These are phyloP conservation scores for Leccinum barrowsii DNA, from an alignment of 768 basidiomycete species.

Conservation along the genomic window DNA sequence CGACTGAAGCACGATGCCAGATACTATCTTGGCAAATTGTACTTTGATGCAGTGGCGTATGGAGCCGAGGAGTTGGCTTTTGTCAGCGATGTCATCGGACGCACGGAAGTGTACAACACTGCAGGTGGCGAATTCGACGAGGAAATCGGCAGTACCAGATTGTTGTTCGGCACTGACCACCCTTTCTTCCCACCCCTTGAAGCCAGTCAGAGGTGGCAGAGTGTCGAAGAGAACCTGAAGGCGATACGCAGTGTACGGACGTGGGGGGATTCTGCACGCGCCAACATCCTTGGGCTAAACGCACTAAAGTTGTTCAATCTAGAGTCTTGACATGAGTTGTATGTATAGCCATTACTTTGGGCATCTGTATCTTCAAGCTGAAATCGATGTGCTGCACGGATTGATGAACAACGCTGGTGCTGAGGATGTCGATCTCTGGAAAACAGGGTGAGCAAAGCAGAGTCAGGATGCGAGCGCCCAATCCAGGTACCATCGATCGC, in stretches of 20 bases:
- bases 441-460: slow-evolving; percentile 2
- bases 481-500: slow-evolving; percentile 70
- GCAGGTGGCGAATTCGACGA: slow-evolving; percentile 30
- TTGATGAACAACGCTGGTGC: slow-evolving; percentile 88
- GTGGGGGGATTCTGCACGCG: slow-evolving; percentile 47
- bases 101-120: slow-evolving; percentile 49
- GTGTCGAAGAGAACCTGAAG: slow-evolving; percentile 80
- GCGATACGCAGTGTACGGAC: slow-evolving; percentile 50
- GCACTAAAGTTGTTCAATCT: slow-evolving; percentile 70
- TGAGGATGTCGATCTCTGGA: slow-evolving; percentile 90
- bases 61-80: slow-evolving; percentile 83
- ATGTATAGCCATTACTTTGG: slow-evolving; percentile 34
- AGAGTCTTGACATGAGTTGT: slow-evolving; percentile 16
- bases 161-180: slow-evolving; percentile 86
- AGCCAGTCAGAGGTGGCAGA: slow-evolving; percentile 70
- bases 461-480: not conserved
- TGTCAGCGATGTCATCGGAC: slow-evolving; percentile 64
- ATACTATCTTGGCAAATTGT: slow-evolving; percentile 77
- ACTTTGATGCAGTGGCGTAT: slow-evolving; percentile 86
- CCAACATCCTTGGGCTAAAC: slow-evolving; percentile 67
- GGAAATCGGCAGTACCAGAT: slow-evolving; percentile 49
- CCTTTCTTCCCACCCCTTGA: slow-evolving; percentile 86
- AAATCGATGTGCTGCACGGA: slow-evolving; percentile 94
- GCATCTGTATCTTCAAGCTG: slow-evolving; percentile 90
- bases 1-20: slow-evolving; percentile 79